These are phyloP conservation scores for Stephanodiscus minutulus DNA, from an alignment of 108 stramenopile genomes.

Conservation along the genomic window DNA sequence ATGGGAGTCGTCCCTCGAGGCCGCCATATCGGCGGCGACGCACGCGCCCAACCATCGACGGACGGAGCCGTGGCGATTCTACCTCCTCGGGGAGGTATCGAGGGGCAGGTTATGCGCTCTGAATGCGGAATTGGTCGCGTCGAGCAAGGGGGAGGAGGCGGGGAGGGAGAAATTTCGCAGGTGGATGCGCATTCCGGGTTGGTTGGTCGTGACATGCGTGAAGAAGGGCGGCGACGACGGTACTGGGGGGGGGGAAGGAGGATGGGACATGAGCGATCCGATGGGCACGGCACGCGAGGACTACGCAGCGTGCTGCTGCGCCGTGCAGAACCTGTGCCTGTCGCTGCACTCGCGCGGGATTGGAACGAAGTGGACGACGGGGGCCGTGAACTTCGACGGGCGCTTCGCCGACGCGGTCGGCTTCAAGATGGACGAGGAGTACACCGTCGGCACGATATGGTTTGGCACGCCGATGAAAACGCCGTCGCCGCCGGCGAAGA, in stretches of 20 bases:
- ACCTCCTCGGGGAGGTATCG: slow-evolving; percentile 48
- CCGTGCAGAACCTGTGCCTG: slow-evolving; percentile 60
- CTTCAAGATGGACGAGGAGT: slow-evolving; percentile 33
- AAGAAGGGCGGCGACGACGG: background rate
- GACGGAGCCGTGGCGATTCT: slow-evolving; percentile 64
- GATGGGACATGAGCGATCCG: slow-evolving; percentile 34
- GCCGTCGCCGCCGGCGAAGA: slow-evolving; percentile 35
- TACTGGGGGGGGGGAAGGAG: no score
- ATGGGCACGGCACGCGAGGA: slow-evolving; percentile 50
- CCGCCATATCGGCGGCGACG: slow-evolving; percentile 48
- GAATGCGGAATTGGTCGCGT: slow-evolving; percentile 41
- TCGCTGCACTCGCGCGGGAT: slow-evolving; percentile 50
- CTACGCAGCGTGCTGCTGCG: slow-evolving; percentile 64
- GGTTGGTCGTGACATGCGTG: slow-evolving; percentile 58
- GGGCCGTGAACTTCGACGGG: slow-evolving; percentile 57
- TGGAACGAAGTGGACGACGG: slow-evolving; percentile 68
- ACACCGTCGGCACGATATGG: slow-evolving; percentile 58
- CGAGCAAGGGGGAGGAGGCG: slow-evolving; percentile 33
- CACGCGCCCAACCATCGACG: slow-evolving; percentile 61
- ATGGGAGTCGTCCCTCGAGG: slow-evolving; percentile 41
- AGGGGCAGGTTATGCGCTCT: slow-evolving; percentile 48
- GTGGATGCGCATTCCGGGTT: slow-evolving; percentile 58
- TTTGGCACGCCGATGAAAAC: slow-evolving; percentile 43
- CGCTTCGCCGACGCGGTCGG: slow-evolving; percentile 45
- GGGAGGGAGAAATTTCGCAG: slow-evolving; percentile 40